These are phyloP conservation scores for Penicillium sp. DNA, from an alignment of 2,329 filamentous ascomycete genomes.

Conservation along the genomic window DNA sequence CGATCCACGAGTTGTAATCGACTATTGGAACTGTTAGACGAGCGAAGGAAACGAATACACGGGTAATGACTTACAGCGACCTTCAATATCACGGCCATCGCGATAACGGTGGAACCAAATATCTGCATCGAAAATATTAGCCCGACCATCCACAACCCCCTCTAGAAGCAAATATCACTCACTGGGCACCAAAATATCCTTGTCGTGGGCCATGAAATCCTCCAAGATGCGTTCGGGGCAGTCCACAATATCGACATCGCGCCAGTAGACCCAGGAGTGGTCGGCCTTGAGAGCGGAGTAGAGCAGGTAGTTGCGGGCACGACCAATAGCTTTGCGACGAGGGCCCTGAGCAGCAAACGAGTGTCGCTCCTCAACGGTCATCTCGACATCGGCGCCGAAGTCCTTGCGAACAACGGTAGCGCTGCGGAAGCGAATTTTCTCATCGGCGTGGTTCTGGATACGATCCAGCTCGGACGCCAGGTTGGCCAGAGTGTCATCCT, in stretches of 20 bases:
- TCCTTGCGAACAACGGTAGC: constrained; percentile 87
- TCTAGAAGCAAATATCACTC: constrained; percentile 41
- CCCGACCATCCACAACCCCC: background rate
- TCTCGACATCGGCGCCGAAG: constrained; percentile 72
- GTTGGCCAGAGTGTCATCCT: constrained; percentile 86
- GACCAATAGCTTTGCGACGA: constrained; percentile 83
- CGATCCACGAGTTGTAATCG: constrained; percentile 98
- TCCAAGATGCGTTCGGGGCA: constrained; percentile 84
- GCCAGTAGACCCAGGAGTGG: constrained; percentile 98
- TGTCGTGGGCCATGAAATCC: constrained; percentile 91
- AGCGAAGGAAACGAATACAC: background rate
- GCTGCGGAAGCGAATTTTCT: constrained; percentile 80
- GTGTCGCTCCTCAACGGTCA: constrained; percentile 79
- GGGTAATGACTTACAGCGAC: constrained; percentile 69
- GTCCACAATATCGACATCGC: constrained; percentile 94
- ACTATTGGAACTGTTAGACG: constrained; percentile 54
- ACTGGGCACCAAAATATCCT: constrained; percentile 93
- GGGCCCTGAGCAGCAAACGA: constrained; percentile 84
- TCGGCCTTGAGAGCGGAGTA: constrained; percentile 81
- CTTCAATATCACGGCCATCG: constrained; percentile 82
- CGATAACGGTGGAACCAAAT: constrained; percentile 95
- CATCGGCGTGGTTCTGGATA: constrained; percentile 72
- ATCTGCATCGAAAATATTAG: constrained; percentile 54
- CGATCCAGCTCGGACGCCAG: constrained; percentile 82
- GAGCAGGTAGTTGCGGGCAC: constrained; percentile 88